Evolutionary conservation across 768 basidiomycete species (phyloP).

Genomic region (Favolaschia claudopus): DNA sequence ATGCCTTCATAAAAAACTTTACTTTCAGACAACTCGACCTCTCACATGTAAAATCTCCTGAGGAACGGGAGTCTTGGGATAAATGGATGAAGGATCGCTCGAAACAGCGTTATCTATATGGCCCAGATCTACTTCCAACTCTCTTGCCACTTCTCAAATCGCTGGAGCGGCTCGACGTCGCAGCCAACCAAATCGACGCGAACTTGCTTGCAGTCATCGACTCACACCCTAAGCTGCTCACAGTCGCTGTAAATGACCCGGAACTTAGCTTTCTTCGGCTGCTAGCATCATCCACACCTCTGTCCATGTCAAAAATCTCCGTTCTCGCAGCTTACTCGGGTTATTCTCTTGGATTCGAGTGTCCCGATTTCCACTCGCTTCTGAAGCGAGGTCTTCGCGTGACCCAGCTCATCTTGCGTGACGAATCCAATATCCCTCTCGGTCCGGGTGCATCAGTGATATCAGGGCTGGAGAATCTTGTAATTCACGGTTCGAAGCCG

Average conservation of each 20-base stretch:
- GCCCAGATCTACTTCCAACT: not conserved
- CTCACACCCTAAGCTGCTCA: not conserved
- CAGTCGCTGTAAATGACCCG: not conserved
- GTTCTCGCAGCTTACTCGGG: not conserved
- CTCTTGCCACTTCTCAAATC: not conserved
- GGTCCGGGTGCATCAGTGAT: not conserved
- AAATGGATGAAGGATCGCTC: too few relatives aligned
- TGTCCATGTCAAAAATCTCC: constrained; percentile 5
- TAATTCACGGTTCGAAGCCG: not conserved
- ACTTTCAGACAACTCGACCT: constrained; percentile 9
- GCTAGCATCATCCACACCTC: not conserved
- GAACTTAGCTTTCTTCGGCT: not conserved
- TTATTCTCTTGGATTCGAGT: not conserved
- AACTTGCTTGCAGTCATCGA: not conserved
- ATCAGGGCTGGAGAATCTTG: constrained; percentile 5
- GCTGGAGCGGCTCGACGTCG: constrained; percentile 7
- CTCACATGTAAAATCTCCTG: not conserved
- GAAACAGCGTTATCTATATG: too few relatives aligned
- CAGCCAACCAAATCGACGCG: not conserved
- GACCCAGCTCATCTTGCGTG: not conserved
- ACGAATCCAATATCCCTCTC: not conserved
- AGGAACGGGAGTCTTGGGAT: too few relatives aligned
- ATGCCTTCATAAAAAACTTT: too few relatives aligned
- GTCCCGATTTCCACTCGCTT: not conserved
- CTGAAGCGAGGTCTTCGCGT: not conserved